Conservation (phyloP, 192 early-diverging fungal species). For the Entomortierella parvispora region DNA sequence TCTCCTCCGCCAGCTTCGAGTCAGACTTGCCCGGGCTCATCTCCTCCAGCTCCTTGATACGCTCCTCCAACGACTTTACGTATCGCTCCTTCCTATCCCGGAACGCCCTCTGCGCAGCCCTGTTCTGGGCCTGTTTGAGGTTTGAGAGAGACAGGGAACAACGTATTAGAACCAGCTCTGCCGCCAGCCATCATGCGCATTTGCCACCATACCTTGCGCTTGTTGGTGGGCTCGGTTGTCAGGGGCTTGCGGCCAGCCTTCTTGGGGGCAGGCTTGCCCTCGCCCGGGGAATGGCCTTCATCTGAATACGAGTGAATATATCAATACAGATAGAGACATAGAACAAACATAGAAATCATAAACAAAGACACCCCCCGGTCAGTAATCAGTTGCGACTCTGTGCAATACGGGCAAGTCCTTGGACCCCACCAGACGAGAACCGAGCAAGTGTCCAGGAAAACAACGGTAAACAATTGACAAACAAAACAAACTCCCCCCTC, state of each 20-base stretch:
- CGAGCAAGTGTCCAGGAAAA: too few relatives aligned
- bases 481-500: too few relatives aligned
- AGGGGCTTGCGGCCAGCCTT: slow-evolving; percentile 73
- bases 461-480: too few relatives aligned
- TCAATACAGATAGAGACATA: too few relatives aligned
- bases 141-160: not conserved
- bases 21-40: slow-evolving; percentile 57
- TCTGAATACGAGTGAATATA: slow-evolving; percentile 18
- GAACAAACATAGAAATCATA: too few relatives aligned
- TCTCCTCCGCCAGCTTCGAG: slow-evolving; percentile 55
- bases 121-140: slow-evolving; percentile 71
- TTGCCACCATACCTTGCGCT: slow-evolving; percentile 55
- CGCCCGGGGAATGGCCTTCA: slow-evolving; percentile 35
- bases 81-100: slow-evolving; percentile 89
- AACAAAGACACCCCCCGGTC: too few relatives aligned
- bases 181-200: too few relatives aligned
- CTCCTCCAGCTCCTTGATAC: slow-evolving; percentile 76
- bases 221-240: slow-evolving; percentile 60
- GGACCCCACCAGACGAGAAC: too few relatives aligned
- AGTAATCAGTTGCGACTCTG: too few relatives aligned
- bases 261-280: slow-evolving; percentile 61
- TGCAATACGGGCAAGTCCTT: too few relatives aligned
- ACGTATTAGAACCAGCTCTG: too few relatives aligned
- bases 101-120: slow-evolving; percentile 87
- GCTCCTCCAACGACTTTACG: slow-evolving; percentile 80